Evolutionary conservation across 2,329 filamentous ascomycete genomes (phyloP).

Genomic region (Aureobasidium uvarum): DNA sequence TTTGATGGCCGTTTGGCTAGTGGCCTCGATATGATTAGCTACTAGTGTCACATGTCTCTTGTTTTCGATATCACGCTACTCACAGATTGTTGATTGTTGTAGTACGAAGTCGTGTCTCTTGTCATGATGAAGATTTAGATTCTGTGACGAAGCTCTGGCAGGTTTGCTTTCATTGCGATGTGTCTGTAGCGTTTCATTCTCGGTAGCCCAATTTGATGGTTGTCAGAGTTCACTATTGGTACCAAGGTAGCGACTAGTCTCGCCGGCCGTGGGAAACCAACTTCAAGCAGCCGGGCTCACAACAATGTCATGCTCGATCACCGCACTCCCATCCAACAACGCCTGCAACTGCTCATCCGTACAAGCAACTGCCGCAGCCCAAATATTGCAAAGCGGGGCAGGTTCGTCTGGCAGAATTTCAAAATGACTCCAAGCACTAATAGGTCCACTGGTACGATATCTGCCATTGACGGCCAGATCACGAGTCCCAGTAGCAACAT

Average conservation of each 20-base stretch:
- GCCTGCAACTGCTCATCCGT: background rate
- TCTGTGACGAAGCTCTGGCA: too few species aligned
- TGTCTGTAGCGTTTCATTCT: too few species aligned
- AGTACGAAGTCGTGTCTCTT: too few species aligned
- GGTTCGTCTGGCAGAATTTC: background rate
- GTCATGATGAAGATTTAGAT: too few species aligned
- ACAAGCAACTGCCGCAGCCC: background rate
- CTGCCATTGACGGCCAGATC: background rate
- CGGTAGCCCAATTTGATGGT: too few species aligned
- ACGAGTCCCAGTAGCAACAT: conserved; percentile 57
- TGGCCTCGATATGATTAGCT: background rate
- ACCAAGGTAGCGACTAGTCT: too few species aligned
- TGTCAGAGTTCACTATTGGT: too few species aligned
- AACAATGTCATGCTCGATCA: background rate
- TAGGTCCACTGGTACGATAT: background rate
- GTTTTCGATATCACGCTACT: too few species aligned
- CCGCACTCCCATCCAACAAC: background rate
- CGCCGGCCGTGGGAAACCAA: too few species aligned
- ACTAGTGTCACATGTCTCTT: too few species aligned
- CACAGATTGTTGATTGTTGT: too few species aligned
- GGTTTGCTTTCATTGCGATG: too few species aligned
- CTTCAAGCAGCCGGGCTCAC: background rate
- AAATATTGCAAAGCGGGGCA: background rate
- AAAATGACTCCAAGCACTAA: conserved; percentile 3
- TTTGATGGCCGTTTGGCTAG: background rate